Conservation (phyloP, 495 filamentous ascomycete species). For the Neurospora tetraspora region DNA sequence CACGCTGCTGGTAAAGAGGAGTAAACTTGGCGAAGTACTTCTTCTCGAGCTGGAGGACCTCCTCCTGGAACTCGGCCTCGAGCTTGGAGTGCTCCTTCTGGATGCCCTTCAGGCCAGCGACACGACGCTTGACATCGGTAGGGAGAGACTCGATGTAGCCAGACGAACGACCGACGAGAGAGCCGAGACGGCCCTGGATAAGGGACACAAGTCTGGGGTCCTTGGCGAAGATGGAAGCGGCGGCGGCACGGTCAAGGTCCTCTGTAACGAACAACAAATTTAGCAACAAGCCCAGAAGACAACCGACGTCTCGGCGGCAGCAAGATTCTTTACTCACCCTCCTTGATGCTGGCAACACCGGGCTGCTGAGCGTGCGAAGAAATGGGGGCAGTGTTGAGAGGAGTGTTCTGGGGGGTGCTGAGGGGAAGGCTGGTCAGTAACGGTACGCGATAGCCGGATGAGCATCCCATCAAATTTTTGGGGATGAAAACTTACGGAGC, state of each 20-base stretch:
- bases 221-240: constrained; percentile 84
- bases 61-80: constrained; percentile 96
- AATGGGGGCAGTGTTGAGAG: constrained; percentile 89
- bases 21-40: constrained; percentile 98
- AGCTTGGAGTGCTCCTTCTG: constrained; percentile 98
- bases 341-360: constrained; percentile 88
- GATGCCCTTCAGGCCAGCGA: constrained; percentile 90
- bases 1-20: constrained; percentile 90
- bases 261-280: constrained; percentile 44
- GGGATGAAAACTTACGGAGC: constrained; percentile 53
- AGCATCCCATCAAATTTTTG: background rate
- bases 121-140: constrained; percentile 75
- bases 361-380: constrained; percentile 96
- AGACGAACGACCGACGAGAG: constrained; percentile 87
- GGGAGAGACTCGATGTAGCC: constrained; percentile 97
- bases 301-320: constrained; percentile 18
- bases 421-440: constrained; percentile 19
- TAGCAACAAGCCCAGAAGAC: constrained; percentile 1
- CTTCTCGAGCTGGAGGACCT: constrained; percentile 96
- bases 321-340: constrained; percentile 54
- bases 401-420: constrained; percentile 94
- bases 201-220: constrained; percentile 89
- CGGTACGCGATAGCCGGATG: background rate
- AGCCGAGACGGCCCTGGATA: constrained; percentile 93
- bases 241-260: constrained; percentile 75